Base-by-base conservation (phyloP, 768 basidiomycete species). In the Leucocoprinus birnbaumii region DNA sequence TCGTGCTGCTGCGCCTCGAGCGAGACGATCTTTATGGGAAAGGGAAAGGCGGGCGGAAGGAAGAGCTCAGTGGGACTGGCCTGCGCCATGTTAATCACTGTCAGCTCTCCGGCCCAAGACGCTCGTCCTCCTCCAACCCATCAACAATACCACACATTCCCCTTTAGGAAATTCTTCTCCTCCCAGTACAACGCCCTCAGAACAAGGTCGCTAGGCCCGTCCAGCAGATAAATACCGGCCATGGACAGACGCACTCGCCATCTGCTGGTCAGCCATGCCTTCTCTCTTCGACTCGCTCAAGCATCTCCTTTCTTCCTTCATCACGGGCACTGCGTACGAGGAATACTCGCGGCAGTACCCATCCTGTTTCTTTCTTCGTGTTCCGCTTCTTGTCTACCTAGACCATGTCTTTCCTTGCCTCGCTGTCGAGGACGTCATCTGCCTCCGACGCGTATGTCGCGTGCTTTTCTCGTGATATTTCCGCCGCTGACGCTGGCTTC, bases 11-110 rank as follows among this genome's bases (percentile, higher is more conserved):
- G 63, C 4, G 79, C 79, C 62, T 87, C 83, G 58, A 94, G 73
- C 16, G 87, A 84, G 51, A 85, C 78, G 65, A 98, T 71, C 59
- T 82, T 90, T 65, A 98, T 81, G 51, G 95, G 95, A 75, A 84
- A 98, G 2, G 94, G 89, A 40, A 96, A 82, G n/a, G 74, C 71
- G 24, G 78, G 71, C 2, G 94, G 93, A 9, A 96, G 79, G 68
- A 80, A 80, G 48, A 97, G 77, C 49, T 87, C 80, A 9, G 94
- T 93, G 58, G 86, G 76, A 65, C 78, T 80, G 60, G 80, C 73
- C 51, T 51, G 40, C 21, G 47, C 47, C 54, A 55, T 55, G 54
- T 49, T 48, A 42, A 49, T 55, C 54, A 18, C 40, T 11, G 22
- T 24, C 22, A 53, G 51, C 35, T 25, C 26, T 22, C 13, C 34